phyloP scores from a whole-genome alignment of 371 early-diverging fungal species.

The Mucor ambiguus region DNA sequence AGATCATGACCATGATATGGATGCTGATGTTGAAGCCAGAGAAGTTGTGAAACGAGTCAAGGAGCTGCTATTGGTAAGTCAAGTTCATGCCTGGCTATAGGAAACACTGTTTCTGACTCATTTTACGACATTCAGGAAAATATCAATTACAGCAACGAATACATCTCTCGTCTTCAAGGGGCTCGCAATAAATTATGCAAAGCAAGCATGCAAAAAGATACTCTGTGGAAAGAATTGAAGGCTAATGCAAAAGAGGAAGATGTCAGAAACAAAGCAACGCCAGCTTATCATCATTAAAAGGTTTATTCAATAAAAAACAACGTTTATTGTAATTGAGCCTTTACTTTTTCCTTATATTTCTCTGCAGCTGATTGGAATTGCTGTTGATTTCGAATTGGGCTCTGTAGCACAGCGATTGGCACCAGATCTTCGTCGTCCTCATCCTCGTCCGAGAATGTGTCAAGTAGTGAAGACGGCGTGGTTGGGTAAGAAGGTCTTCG shows the following conservation, averaged over 20 bases:
- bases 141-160: slow-evolving; percentile 56
- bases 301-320: neutral
- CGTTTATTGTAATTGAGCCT: slow-evolving; percentile 4
- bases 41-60: slow-evolving; percentile 43
- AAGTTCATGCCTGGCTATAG: neutral
- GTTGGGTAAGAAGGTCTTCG: slow-evolving; percentile 13
- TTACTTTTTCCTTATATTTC: slow-evolving; percentile 30
- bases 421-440: slow-evolving; percentile 25
- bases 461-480: slow-evolving; percentile 11
- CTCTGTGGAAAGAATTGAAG: slow-evolving; percentile 46
- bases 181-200: slow-evolving; percentile 52
- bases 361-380: slow-evolving; percentile 28
- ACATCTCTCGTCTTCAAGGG: slow-evolving; percentile 42
- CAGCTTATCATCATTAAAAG: neutral
- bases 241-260: slow-evolving; percentile 42
- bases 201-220: slow-evolving; percentile 51
- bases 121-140: slow-evolving; percentile 36
- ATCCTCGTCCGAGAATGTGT: slow-evolving; percentile 14
- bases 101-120: neutral
- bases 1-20: slow-evolving; percentile 14
- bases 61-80: slow-evolving; percentile 42
- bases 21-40: slow-evolving; percentile 35
- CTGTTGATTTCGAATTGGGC: neutral
- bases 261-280: slow-evolving; percentile 21
- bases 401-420: slow-evolving; percentile 20